Base-by-base conservation (phyloP, 2,329 filamentous ascomycete species). In the Venturia asperata region DNA sequence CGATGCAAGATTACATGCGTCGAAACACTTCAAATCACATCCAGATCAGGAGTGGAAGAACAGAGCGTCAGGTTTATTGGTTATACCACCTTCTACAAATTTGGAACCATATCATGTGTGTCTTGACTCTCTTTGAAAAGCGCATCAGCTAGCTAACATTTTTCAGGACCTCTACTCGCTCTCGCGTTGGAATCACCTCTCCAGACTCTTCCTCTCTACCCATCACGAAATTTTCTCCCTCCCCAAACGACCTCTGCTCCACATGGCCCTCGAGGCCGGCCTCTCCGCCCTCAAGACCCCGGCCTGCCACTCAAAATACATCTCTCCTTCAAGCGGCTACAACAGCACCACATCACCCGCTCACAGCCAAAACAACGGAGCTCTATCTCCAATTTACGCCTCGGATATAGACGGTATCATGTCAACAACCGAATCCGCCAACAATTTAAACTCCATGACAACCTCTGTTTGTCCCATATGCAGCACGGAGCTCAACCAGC, bases 251-350 rank as follows among this genome's bases (percentile, higher is more conserved):
- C 92, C 94, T 0, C 84, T 97, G 21, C 85, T 99, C 34, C 91
- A 97, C 77, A 89, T 95, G 67, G 94, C 94, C 15, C 84, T 99
- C 11, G 91, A 89, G 0, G 92, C 92, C 0, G 94, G 94, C 9
- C 84, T 99, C 11, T 97, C 92, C 0, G 92, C 94, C 0, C 87
- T 99, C 69, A 99, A 99, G 77, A 97, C 94, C 0, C 94, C 94
- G 0, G 87, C 91, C 19, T 99, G 94, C 74, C 92, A 97, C 77
- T 89, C 88, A 1, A 79, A 81, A 27, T 83, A 82, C 69, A 79
- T 84, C 5, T 82, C 84, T 0, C 82, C 83, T 11, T 82, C 78
- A 17, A 80, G 80, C 27, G 65, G 65, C 55, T 42, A 60, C 27
- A 56, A 65, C 41, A 42, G 19, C 17, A 73, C 75, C 62, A 70